These are phyloP conservation scores for Raffaelea deltoideospora DNA, from an alignment of 2,329 filamentous ascomycete genomes.

Conservation along the genomic window DNA sequence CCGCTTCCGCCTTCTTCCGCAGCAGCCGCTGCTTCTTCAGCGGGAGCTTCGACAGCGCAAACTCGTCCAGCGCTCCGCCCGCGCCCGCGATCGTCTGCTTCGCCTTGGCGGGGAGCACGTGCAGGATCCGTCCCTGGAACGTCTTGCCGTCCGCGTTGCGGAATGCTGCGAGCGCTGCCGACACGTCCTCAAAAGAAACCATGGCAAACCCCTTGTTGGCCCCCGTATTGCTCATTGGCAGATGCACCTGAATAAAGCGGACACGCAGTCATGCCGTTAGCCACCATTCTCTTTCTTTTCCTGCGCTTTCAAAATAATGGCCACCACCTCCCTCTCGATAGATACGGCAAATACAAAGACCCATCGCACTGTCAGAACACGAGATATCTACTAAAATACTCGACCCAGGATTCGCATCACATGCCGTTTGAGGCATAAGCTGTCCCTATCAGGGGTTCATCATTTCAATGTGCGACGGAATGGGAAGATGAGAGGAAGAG, in stretches of 20 bases:
- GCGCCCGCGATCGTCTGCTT: slow-evolving; percentile 50
- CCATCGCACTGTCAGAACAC: slow-evolving; percentile 54
- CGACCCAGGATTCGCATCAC: slow-evolving; percentile 79
- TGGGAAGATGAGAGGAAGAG: background rate
- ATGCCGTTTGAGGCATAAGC: slow-evolving; percentile 83
- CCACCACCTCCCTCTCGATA: no score
- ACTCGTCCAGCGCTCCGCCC: slow-evolving; percentile 71
- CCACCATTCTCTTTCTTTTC: background rate
- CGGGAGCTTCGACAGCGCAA: slow-evolving; percentile 76
- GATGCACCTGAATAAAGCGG: slow-evolving; percentile 55
- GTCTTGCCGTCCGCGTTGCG: slow-evolving; percentile 65
- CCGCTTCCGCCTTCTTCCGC: slow-evolving; percentile 67
- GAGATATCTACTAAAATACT: slow-evolving; percentile 99
- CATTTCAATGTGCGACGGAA: slow-evolving; percentile 29
- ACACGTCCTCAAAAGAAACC: slow-evolving; percentile 59
- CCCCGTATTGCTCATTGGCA: slow-evolving; percentile 60
- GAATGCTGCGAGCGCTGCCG: slow-evolving; percentile 65
- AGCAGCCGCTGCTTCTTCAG: slow-evolving; percentile 90
- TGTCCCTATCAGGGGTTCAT: slow-evolving; percentile 99
- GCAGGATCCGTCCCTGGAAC: slow-evolving; percentile 84
- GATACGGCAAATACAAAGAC: no score
- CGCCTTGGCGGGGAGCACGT: slow-evolving; percentile 70
- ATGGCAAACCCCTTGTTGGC: slow-evolving; percentile 83
- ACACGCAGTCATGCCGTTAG: slow-evolving; percentile 1
- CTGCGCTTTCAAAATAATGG: no score